Evolutionary conservation across 805 yeast genomes (phyloP), one percentile per base, ranked within the genome.

Genomic region (Tetrapisispora namnaoensis): DNA sequence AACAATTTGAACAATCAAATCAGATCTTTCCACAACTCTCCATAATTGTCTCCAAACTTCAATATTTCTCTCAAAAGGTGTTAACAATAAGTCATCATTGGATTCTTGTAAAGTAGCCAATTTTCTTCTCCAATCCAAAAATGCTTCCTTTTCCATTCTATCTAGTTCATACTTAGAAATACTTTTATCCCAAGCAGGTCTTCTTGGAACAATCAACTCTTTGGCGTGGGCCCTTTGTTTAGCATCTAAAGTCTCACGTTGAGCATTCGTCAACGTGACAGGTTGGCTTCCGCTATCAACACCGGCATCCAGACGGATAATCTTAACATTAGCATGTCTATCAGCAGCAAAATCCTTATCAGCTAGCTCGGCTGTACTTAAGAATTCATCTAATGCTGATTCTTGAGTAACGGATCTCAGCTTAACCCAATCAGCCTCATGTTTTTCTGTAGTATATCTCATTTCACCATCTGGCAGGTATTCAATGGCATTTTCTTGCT

Each of bases 21-120:
- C 96, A 22, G 93, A 86, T 62, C 98, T 79, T 67, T 93, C 99
- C 22, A 89, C 86, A 41, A 93, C 99, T 70, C 99, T 79, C 99
- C 99, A 93, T 55, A 93, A 72, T 69, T 93, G 99, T 63, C 93
- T 82, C 99, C 99, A 93, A 50, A 93, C 97, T 73, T 91, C 96
- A 54, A 93, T 73, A 65, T 93, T 93, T 71, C 99, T 80, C 71
- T 93, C 99, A 63, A 91, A 93, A 4, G 99, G 99, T 0, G 99
- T 93, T 63, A 93, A 75, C 51, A 90, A 71, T 59, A 93, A 72
- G 65, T 91, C 95, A 17, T 66, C 70, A 55, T 88, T 80, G 56
- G 76, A 77, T 65, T 91, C 95, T 54, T 90, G 95, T 49, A 93
- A 72, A 41, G 75, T 67, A 0, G 99, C 99, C 52, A 93, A 74